Evolutionary conservation across 2,329 filamentous ascomycete genomes (phyloP).

Genomic region (Camptophora hylomeconis): DNA sequence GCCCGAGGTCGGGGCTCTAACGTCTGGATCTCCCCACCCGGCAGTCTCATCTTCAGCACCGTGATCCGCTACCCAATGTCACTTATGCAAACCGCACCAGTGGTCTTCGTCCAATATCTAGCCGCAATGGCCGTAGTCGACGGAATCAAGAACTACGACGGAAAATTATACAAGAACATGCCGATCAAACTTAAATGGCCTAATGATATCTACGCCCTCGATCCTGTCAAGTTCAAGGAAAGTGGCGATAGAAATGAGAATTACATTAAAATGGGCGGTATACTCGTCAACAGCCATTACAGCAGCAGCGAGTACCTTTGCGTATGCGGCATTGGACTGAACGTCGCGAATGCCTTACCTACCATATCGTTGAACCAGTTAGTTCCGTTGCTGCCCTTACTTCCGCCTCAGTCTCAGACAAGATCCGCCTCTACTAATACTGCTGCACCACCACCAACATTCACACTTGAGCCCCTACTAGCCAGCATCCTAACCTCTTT

Average conservation of each 20-base stretch:
- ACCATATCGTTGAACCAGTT: conserved; percentile 77
- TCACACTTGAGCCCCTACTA: conserved; percentile 67
- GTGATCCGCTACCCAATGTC: conserved; percentile 71
- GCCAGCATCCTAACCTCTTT: conserved; percentile 68
- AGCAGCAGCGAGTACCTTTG: conserved; percentile 65
- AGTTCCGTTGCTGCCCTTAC: conserved; percentile 29
- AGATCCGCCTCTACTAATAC: no score
- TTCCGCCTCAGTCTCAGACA: conserved; percentile 21
- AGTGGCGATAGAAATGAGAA: conserved; percentile 14
- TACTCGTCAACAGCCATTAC: conserved; percentile 82
- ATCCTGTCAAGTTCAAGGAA: conserved; percentile 32
- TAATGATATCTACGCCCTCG: conserved; percentile 75
- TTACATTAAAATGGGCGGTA: conserved; percentile 86
- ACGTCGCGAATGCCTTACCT: conserved; percentile 69
- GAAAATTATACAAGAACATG: conserved; percentile 56
- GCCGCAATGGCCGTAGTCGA: conserved; percentile 76
- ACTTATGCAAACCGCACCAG: conserved; percentile 58
- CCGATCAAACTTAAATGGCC: conserved; percentile 92
- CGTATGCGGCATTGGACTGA: conserved; percentile 75
- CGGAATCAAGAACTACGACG: conserved; percentile 67
- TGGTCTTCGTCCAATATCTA: conserved; percentile 90
- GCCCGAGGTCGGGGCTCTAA: conserved; percentile 82
- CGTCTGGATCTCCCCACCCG: conserved; percentile 85
- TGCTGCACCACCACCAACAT: conserved; percentile 41
- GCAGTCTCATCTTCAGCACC: conserved; percentile 75